These are phyloP conservation scores for Pleurotus sapidus DNA, from an alignment of 768 basidiomycete genomes.

Conservation along the genomic window DNA sequence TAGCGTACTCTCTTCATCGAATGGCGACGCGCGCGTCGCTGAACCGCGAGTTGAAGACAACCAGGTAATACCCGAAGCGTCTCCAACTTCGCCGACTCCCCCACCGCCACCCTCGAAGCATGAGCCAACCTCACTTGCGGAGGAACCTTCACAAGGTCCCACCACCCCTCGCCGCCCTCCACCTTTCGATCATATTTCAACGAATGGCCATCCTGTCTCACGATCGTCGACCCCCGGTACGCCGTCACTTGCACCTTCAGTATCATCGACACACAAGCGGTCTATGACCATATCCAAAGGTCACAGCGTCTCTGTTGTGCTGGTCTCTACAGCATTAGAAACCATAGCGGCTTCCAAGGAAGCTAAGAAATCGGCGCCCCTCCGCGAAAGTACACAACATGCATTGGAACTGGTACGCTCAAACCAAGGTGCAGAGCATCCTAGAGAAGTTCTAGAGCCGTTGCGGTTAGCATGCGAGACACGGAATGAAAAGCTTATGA, in stretches of 20 bases:
- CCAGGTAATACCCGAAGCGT: not conserved
- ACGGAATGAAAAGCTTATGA: conserved; percentile 88
- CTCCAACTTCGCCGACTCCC: not conserved
- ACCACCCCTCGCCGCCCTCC: not conserved
- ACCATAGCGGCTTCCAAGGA: conserved; percentile 85
- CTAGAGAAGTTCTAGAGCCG: conserved; percentile 94
- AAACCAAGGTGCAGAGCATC: conserved; percentile 70
- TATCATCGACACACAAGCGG: conserved; percentile 39
- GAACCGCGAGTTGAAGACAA: not conserved
- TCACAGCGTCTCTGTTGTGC: conserved; percentile 71
- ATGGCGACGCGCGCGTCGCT: not conserved
- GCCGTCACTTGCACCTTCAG: conserved; percentile 8
- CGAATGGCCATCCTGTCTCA: conserved; percentile 8
- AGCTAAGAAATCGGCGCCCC: conserved; percentile 76
- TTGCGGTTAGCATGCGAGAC: conserved; percentile 96
- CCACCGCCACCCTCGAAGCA: conserved; percentile 7
- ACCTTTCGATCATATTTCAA: not conserved
- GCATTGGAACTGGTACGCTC: conserved; percentile 81
- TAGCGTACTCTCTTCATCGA: not conserved
- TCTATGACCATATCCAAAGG: conserved; percentile 67
- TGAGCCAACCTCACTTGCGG: not conserved
- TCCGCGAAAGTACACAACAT: conserved; percentile 78
- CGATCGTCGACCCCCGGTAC: conserved; percentile 4
- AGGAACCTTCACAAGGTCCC: not conserved
- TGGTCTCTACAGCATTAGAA: conserved; percentile 84